Evolutionary conservation across 2,329 filamentous ascomycete genomes (phyloP).

Genomic region (Talaromyces piceae): DNA sequence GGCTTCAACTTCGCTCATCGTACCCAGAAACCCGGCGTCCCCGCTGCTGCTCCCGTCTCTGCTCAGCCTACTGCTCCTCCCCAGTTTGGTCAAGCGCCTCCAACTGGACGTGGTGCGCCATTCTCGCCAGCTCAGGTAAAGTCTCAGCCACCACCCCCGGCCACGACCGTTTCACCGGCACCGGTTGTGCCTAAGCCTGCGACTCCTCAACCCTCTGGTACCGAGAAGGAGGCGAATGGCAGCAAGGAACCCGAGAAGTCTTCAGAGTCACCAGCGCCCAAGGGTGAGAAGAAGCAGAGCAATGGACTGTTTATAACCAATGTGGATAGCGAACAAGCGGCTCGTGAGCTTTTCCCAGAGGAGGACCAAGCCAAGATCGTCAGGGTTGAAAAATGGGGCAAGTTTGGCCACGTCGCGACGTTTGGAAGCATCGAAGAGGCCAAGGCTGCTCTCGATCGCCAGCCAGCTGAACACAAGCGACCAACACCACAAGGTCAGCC

Average conservation of each 20-base stretch:
- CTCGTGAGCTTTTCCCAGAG: slow-evolving; percentile 71
- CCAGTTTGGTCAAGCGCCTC: slow-evolving; percentile 36
- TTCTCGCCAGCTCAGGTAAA: slow-evolving; percentile 25
- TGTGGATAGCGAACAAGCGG: slow-evolving; percentile 73
- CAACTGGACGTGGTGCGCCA: slow-evolving; percentile 22
- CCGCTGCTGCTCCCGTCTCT: slow-evolving; percentile 22
- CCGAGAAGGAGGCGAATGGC: slow-evolving; percentile 44
- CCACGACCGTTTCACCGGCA: slow-evolving; percentile 29
- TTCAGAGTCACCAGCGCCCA: slow-evolving; percentile 46
- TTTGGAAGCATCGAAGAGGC: slow-evolving; percentile 76
- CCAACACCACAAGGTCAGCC: slow-evolving; percentile 60
- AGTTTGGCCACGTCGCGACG: slow-evolving; percentile 72
- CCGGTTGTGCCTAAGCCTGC: slow-evolving; percentile 35
- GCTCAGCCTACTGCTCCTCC: slow-evolving; percentile 23
- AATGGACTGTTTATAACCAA: slow-evolving; percentile 88
- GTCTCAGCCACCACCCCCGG: slow-evolving; percentile 17
- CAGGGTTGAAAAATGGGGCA: slow-evolving; percentile 59
- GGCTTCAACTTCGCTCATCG: slow-evolving; percentile 99
- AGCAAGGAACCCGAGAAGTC: slow-evolving; percentile 39
- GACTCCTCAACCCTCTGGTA: slow-evolving; percentile 30
- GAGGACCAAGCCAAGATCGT: slow-evolving; percentile 77
- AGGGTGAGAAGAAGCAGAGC: slow-evolving; percentile 57
- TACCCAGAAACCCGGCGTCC: slow-evolving; percentile 63
- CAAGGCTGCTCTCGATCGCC: slow-evolving; percentile 65
- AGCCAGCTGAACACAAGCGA: slow-evolving; percentile 70